Evolutionary conservation across 192 early-diverging fungal species (phyloP).

Genomic region (Gonapodya prolifera): DNA sequence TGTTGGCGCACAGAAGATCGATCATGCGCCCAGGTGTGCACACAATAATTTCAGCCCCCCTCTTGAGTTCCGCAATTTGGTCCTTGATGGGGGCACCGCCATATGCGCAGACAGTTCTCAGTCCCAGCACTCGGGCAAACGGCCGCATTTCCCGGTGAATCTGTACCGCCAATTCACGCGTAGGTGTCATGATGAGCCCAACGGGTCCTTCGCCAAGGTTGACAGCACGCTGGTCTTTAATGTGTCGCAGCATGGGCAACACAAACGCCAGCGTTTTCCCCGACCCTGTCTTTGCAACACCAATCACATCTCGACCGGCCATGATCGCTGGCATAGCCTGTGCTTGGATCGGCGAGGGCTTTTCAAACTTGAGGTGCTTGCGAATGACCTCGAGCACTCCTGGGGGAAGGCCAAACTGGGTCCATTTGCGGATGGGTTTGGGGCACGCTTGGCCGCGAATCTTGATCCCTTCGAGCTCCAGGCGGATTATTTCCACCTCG

Average conservation of each 20-base stretch:
- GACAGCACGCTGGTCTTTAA: slow-evolving; percentile 75
- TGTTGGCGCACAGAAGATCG: slow-evolving; percentile 75
- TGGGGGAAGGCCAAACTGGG: slow-evolving; percentile 82
- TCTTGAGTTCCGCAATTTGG: slow-evolving; percentile 78
- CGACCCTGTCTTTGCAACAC: slow-evolving; percentile 85
- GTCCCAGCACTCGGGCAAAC: slow-evolving; percentile 74
- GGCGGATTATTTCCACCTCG: slow-evolving; percentile 70
- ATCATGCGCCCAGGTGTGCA: slow-evolving; percentile 87
- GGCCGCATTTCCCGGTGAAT: slow-evolving; percentile 86
- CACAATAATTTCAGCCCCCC: slow-evolving; percentile 82
- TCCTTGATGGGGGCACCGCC: slow-evolving; percentile 78
- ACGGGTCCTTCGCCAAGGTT: slow-evolving; percentile 72
- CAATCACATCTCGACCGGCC: slow-evolving; percentile 90
- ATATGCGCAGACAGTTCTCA: slow-evolving; percentile 80
- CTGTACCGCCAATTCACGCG: slow-evolving; percentile 83
- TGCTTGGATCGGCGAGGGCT: slow-evolving; percentile 79
- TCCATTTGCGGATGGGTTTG: slow-evolving; percentile 89
- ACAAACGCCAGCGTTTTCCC: slow-evolving; percentile 92
- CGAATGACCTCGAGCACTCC: slow-evolving; percentile 56
- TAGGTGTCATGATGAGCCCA: slow-evolving; percentile 82
- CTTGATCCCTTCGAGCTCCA: slow-evolving; percentile 85
- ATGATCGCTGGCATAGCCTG: slow-evolving; percentile 94
- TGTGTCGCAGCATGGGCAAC: slow-evolving; percentile 88
- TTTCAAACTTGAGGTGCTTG: slow-evolving; percentile 64
- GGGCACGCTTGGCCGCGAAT: slow-evolving; percentile 82